Conservation (phyloP, 495 filamentous ascomycete species). For the Hypoxylon trugodes region DNA sequence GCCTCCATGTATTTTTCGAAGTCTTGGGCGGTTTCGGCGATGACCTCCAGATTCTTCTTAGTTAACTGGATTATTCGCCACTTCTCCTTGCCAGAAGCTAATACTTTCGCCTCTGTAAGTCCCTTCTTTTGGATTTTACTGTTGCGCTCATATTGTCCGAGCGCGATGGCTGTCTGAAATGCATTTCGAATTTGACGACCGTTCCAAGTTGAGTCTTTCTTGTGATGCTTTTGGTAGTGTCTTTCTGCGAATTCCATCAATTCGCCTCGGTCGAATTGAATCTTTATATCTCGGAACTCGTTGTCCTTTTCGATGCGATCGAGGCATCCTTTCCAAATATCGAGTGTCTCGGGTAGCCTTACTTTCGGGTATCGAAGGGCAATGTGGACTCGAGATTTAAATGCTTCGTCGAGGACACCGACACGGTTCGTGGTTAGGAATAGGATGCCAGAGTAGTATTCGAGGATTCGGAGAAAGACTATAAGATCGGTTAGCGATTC, state of each 20-base stretch:
- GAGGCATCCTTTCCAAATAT: constrained; percentile 2
- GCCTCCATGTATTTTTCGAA: constrained; percentile 33
- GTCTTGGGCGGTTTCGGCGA: constrained; percentile 31
- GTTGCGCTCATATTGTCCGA: constrained; percentile 37
- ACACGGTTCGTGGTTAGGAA: constrained; percentile 66
- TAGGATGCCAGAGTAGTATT: constrained; percentile 66
- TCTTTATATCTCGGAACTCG: constrained; percentile 5
- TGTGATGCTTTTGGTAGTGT: constrained; percentile 25
- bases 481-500: not conserved
- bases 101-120: constrained; percentile 1
- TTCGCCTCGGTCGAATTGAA: constrained; percentile 18
- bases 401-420: constrained; percentile 61
- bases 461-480: constrained; percentile 63
- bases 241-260: constrained; percentile 28
- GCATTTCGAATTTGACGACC: constrained; percentile 57
- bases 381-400: constrained; percentile 62
- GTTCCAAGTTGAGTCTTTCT: constrained; percentile 47
- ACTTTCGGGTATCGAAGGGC: constrained; percentile 52
- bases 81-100: constrained; percentile 20
- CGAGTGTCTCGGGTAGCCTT: not conserved
- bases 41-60: constrained; percentile 15
- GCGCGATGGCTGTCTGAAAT: constrained; percentile 50
- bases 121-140: constrained; percentile 14
- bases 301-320: constrained; percentile 18
- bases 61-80: constrained; percentile 19